Conservation (phyloP, 768 basidiomycete species). For the Suillus subluteus region DNA sequence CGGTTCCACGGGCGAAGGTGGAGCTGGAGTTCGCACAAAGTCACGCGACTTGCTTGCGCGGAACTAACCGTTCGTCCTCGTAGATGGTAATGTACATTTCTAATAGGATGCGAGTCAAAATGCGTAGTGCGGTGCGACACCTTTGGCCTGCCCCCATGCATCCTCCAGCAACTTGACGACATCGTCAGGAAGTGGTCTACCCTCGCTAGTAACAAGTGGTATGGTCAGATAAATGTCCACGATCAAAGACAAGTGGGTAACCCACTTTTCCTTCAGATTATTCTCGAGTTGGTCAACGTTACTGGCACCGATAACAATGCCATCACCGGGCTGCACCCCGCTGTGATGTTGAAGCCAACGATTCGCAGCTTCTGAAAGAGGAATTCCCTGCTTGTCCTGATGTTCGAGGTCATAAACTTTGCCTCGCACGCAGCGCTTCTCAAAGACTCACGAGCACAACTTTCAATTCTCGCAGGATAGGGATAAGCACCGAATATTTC, state of each 20-base stretch:
- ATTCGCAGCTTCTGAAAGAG: slow-evolving; percentile 20
- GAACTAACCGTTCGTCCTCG: background rate
- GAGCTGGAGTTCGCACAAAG: no score
- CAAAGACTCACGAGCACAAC: background rate
- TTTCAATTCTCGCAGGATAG: slow-evolving; percentile 22
- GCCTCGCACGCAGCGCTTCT: background rate
- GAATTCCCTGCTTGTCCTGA: slow-evolving; percentile 17
- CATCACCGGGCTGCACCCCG: slow-evolving; percentile 21
- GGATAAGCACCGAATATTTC: slow-evolving; percentile 19
- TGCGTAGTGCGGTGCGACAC: slow-evolving; percentile 8
- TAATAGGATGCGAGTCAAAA: background rate
- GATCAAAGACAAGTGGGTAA: background rate
- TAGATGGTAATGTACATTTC: slow-evolving; percentile 5
- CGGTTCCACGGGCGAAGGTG: no score
- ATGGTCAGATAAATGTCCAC: background rate
- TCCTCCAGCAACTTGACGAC: slow-evolving; percentile 6
- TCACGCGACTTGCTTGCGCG: background rate
- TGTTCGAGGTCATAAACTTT: background rate
- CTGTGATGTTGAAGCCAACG: slow-evolving; percentile 30
- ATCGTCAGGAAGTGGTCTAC: slow-evolving; percentile 6
- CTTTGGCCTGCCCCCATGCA: slow-evolving; percentile 8
- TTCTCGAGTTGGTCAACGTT: slow-evolving; percentile 36
- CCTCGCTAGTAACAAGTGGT: slow-evolving; percentile 6
- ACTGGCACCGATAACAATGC: slow-evolving; percentile 27
- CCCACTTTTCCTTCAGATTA: slow-evolving; percentile 10